These are phyloP conservation scores for Barnettozyma sp. DNA, from an alignment of 805 yeast species.

Conservation along the genomic window DNA sequence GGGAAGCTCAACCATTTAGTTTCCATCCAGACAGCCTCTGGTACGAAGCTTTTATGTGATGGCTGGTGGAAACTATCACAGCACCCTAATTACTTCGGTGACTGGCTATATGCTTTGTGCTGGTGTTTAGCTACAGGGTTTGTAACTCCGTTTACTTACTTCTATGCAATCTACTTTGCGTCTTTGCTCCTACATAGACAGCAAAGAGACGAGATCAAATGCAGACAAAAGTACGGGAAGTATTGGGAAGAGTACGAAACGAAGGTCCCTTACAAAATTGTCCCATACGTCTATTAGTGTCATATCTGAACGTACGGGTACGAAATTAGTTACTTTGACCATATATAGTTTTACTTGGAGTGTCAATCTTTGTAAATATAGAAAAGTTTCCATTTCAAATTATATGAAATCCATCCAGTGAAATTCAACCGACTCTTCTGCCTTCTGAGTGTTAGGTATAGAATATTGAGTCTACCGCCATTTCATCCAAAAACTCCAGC, in stretches of 20 bases:
- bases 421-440: too few species aligned
- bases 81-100: constrained; percentile 93
- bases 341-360: too few species aligned
- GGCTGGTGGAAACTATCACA: constrained; percentile 97
- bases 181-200: constrained; percentile 82
- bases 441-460: too few species aligned
- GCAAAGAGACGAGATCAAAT: constrained; percentile 84
- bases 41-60: constrained; percentile 73
- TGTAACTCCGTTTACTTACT: constrained; percentile 76
- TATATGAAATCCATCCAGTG: constrained; percentile 5
- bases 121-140: constrained; percentile 92
- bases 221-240: constrained; percentile 77
- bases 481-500: too few species aligned
- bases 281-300: constrained; percentile 81
- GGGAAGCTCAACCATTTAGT: constrained; percentile 67
- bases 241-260: constrained; percentile 80
- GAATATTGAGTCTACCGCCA: too few species aligned
- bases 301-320: too few species aligned
- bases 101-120: constrained; percentile 84
- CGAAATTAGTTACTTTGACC: too few species aligned
- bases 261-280: constrained; percentile 79
- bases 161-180: constrained; percentile 79
- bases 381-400: not conserved
- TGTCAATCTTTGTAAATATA: not conserved
- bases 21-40: constrained; percentile 65